phyloP scores from a whole-genome alignment of 73 alveolate species.

The Uronychia setigera region DNA sequence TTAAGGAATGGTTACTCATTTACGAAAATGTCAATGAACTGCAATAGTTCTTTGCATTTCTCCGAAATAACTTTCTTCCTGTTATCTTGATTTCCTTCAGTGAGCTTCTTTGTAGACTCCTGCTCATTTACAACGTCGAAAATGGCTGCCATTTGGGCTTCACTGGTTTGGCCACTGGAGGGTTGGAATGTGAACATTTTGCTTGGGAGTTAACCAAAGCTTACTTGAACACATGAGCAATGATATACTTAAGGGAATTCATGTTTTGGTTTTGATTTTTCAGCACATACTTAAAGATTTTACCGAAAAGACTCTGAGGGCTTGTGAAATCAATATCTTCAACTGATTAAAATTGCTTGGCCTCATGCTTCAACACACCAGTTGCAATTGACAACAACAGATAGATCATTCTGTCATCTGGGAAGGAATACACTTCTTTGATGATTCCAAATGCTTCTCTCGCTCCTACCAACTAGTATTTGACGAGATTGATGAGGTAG shows the following conservation, averaged over 20 bases:
- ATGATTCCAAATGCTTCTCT: constrained; percentile 2
- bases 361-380: constrained; percentile 13
- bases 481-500: constrained; percentile 19
- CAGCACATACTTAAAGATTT: constrained; percentile 14
- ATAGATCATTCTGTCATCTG: constrained; percentile 36
- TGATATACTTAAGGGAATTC: constrained; percentile 25
- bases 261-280: constrained; percentile 37
- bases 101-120: not conserved
- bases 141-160: not conserved
- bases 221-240: constrained; percentile 34
- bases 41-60: not conserved
- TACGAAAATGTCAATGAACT: not conserved
- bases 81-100: not conserved
- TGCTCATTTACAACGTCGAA: not conserved
- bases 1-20: not conserved
- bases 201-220: not conserved
- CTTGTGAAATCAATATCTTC: constrained; percentile 26
- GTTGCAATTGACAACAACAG: constrained; percentile 13
- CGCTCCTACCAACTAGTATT: not conserved
- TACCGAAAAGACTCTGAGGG: constrained; percentile 21
- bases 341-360: not conserved
- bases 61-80: not conserved
- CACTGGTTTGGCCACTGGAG: constrained; percentile 5
- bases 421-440: constrained; percentile 31
- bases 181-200: not conserved